Percentiles rank a stretch among this genome's conserved stretches.
phyloP scores from a whole-genome alignment of 2,329 filamentous ascomycete genomes.

The Neurospora crassa region DNA sequence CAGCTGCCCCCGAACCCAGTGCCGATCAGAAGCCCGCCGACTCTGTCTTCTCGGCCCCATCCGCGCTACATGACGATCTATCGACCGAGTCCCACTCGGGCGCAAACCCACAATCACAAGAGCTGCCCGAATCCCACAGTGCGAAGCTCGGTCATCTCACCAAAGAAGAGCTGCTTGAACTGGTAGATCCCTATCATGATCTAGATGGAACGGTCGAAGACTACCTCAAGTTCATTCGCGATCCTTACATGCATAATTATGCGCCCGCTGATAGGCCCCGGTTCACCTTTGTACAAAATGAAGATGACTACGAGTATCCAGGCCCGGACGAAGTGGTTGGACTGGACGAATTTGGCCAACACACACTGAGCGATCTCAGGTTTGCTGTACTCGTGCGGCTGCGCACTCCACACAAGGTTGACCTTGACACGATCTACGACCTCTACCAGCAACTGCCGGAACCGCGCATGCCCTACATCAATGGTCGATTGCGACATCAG shows the following conservation, averaged over 20 bases:
- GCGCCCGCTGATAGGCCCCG: constrained; percentile 39
- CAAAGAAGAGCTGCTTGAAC: constrained; percentile 38
- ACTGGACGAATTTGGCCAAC: constrained; percentile 20
- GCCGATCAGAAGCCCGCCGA: neutral
- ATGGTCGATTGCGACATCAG: constrained; percentile 44
- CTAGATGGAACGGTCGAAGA: constrained; percentile 39
- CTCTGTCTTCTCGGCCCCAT: neutral
- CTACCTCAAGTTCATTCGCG: constrained; percentile 39
- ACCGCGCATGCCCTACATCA: constrained; percentile 41
- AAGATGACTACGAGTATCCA: constrained; percentile 39
- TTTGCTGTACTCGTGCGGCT: constrained; percentile 31
- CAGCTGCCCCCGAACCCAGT: neutral
- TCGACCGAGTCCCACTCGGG: neutral
- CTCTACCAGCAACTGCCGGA: constrained; percentile 41
- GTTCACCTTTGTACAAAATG: constrained; percentile 39
- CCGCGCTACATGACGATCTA: neutral
- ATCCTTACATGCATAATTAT: constrained; percentile 46
- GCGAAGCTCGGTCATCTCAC: constrained; percentile 4
- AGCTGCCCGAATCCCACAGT: neutral
- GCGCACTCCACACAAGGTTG: constrained; percentile 29
- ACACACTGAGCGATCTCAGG: constrained; percentile 22
- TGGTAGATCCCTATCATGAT: constrained; percentile 41
- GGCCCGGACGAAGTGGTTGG: constrained; percentile 29
- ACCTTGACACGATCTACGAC: constrained; percentile 37
- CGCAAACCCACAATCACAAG: neutral